Conservation (phyloP, 2,329 filamentous ascomycete genomes). For the Arthrobotrys sphaeroides region DNA sequence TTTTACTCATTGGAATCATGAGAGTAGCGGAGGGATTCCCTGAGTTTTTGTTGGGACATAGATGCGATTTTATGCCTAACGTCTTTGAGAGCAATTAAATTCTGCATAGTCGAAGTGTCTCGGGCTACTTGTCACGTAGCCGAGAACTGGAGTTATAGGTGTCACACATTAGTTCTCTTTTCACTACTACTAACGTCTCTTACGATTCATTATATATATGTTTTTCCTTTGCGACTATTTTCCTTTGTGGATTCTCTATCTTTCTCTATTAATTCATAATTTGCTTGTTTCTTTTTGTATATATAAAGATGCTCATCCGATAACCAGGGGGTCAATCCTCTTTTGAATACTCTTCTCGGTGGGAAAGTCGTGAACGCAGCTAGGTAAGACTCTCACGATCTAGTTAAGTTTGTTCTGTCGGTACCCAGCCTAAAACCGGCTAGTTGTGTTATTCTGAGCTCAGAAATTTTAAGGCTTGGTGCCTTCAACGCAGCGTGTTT, state of each 20-base stretch:
- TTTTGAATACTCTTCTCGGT: neutral
- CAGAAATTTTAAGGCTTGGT: too few relatives aligned
- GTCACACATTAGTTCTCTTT: neutral
- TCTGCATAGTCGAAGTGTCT: neutral
- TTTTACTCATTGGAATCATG: neutral
- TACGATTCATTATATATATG: slow-evolving; percentile 18
- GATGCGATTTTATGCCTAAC: neutral
- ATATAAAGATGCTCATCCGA: neutral
- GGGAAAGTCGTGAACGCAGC: too few relatives aligned
- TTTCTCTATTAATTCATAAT: neutral
- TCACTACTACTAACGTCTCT: neutral
- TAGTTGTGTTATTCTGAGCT: too few relatives aligned
- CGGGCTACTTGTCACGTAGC: neutral
- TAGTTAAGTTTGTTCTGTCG: too few relatives aligned
- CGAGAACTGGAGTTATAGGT: neutral
- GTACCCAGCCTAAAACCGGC: too few relatives aligned
- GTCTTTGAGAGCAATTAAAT: neutral
- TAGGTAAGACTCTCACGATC: too few relatives aligned
- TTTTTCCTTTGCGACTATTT: neutral
- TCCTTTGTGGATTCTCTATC: neutral
- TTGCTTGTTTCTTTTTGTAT: neutral
- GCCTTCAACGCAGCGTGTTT: too few relatives aligned
- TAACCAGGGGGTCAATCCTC: neutral
- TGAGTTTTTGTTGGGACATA: neutral
- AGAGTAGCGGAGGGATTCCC: neutral